Evolutionary conservation across 2,329 filamentous ascomycete genomes (phyloP).

Genomic region (Stagonosporopsis cucurbitacearum): DNA sequence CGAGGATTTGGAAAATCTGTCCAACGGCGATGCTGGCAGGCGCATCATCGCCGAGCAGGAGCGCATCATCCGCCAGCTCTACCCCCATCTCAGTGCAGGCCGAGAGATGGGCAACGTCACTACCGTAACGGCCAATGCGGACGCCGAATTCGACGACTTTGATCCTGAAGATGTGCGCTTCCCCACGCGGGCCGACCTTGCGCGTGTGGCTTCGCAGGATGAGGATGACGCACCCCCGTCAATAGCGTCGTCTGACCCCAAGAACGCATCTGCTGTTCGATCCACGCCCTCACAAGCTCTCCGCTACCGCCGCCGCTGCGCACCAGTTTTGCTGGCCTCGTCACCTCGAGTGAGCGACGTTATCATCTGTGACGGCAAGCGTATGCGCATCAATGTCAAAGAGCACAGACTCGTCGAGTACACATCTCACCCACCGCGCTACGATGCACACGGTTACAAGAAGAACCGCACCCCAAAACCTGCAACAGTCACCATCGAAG

Average conservation of each 20-base stretch:
- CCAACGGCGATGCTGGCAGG: constrained; percentile 41
- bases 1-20: constrained; percentile 43
- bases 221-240: constrained; percentile 30
- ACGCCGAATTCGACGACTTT: constrained; percentile 46
- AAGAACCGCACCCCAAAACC: constrained; percentile 22
- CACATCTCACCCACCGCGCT: constrained; percentile 53
- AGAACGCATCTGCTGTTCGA: constrained; percentile 40
- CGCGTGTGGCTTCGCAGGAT: constrained; percentile 27
- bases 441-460: constrained; percentile 51
- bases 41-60: constrained; percentile 57
- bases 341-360: constrained; percentile 55
- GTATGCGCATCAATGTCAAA: constrained; percentile 54
- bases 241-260: constrained; percentile 38
- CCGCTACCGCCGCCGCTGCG: constrained; percentile 57
- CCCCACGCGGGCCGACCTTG: constrained; percentile 30
- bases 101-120: constrained; percentile 18
- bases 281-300: constrained; percentile 46
- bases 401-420: constrained; percentile 52
- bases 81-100: constrained; percentile 50
- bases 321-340: constrained; percentile 53
- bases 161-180: constrained; percentile 49
- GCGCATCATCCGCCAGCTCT: constrained; percentile 55
- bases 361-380: constrained; percentile 51
- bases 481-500: constrained; percentile 1
- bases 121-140: constrained; percentile 24